These are phyloP conservation scores for Penicillium sp. DNA, from an alignment of 2,329 filamentous ascomycete genomes.

Conservation along the genomic window DNA sequence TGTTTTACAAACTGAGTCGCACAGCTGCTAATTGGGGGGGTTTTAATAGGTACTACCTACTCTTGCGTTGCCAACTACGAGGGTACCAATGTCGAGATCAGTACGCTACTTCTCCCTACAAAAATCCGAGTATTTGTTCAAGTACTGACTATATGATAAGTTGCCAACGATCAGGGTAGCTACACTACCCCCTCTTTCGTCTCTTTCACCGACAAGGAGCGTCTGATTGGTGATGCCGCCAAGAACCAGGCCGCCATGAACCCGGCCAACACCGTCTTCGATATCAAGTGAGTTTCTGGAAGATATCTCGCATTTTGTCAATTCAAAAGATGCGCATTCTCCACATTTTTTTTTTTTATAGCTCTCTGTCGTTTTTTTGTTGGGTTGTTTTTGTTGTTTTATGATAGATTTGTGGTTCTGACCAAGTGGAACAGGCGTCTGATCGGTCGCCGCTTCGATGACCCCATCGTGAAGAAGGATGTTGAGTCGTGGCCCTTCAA, in stretches of 20 bases:
- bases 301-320: neutral
- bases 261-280: conserved; percentile 96
- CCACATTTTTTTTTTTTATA: neutral
- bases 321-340: conserved; percentile 1
- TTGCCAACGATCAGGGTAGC: conserved; percentile 99
- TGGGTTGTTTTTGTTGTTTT: neutral
- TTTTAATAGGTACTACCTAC: conserved; percentile 84
- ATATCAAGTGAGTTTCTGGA: conserved; percentile 77
- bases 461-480: conserved; percentile 97
- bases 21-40: conserved; percentile 7
- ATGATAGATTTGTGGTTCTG: neutral
- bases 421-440: conserved; percentile 67
- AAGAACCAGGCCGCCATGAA: conserved; percentile 99
- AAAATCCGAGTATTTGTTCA: neutral
- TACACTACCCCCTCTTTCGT: conserved; percentile 99
- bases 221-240: conserved; percentile 97
- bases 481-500: conserved; percentile 99
- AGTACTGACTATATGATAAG: conserved; percentile 39
- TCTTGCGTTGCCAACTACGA: conserved; percentile 99
- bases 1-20: neutral
- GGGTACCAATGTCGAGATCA: conserved; percentile 99
- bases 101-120: conserved; percentile 49
- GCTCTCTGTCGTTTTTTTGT: too few relatives aligned
- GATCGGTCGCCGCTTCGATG: conserved; percentile 93
- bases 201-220: conserved; percentile 97